These are phyloP conservation scores for Calophaca sinica DNA, from an alignment of 306 rosid genomes.

Conservation along the genomic window DNA sequence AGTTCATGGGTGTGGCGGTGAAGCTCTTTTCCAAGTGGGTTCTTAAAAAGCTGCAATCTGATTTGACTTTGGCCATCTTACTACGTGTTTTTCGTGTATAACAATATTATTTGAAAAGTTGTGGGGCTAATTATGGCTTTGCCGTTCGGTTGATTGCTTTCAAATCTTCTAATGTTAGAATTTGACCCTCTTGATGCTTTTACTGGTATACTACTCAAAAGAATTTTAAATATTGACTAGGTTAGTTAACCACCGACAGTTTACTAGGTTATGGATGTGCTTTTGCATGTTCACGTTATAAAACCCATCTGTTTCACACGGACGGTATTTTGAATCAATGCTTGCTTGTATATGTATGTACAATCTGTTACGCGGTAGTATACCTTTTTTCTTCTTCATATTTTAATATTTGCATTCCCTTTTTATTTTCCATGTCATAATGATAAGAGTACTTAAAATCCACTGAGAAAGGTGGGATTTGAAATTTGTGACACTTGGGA, in stretches of 20 bases:
- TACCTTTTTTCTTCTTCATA: not conserved
- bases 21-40: slow-evolving; percentile 22
- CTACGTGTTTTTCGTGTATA: not conserved
- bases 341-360: too few species aligned
- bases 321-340: too few species aligned
- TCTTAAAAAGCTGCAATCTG: not conserved
- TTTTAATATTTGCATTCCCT: not conserved
- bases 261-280: too few species aligned
- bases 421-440: slow-evolving; percentile 24
- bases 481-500: slow-evolving; percentile 15
- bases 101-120: not conserved
- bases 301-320: too few species aligned
- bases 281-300: too few species aligned
- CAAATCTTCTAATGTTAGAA: too few species aligned
- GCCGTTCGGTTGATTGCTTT: not conserved
- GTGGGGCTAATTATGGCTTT: slow-evolving; percentile 12
- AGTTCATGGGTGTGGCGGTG: slow-evolving; percentile 46
- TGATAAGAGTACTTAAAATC: too few species aligned
- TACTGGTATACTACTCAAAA: not conserved
- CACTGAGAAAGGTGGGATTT: not conserved
- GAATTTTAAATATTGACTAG: too few species aligned
- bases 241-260: too few species aligned
- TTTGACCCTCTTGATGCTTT: slow-evolving; percentile 57
- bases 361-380: too few species aligned
- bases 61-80: slow-evolving; percentile 59